These are phyloP conservation scores for Spathaspora passalidarum DNA, from an alignment of 805 yeast species.

Conservation along the genomic window DNA sequence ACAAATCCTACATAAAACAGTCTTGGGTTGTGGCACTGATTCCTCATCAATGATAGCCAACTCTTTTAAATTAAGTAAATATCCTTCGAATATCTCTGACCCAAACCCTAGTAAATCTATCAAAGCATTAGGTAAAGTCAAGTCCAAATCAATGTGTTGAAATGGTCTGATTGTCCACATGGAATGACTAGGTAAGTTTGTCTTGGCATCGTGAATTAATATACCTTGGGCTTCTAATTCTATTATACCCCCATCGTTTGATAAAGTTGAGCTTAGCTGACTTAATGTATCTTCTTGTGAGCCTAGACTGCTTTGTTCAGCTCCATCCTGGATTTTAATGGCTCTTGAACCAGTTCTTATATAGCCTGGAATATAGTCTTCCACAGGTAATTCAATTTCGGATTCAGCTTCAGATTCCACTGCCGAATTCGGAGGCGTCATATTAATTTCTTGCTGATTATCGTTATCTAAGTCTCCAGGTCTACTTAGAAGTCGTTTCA, in stretches of 20 bases:
- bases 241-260: conserved; percentile 58
- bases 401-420: conserved; percentile 11
- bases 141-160: conserved; percentile 56
- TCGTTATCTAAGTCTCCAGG: not conserved
- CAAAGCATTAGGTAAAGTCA: conserved; percentile 67
- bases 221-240: conserved; percentile 95
- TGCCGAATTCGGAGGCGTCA: conserved; percentile 24
- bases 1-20: conserved; percentile 86
- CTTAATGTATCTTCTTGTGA: conserved; percentile 6
- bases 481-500: not conserved
- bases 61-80: conserved; percentile 62
- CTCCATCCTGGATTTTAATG: not conserved
- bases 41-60: conserved; percentile 60
- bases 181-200: conserved; percentile 67
- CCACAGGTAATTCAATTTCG: conserved; percentile 5
- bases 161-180: conserved; percentile 93
- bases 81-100: conserved; percentile 75
- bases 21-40: conserved; percentile 73
- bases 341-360: not conserved
- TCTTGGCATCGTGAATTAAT: conserved; percentile 59
- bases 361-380: conserved; percentile 7
- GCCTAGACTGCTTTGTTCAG: not conserved
- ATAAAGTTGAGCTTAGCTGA: conserved; percentile 27
- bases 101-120: conserved; percentile 87
- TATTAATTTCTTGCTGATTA: not conserved